Conservation (phyloP, 352 stramenopile species). For the Phytophthora hibernalis region DNA sequence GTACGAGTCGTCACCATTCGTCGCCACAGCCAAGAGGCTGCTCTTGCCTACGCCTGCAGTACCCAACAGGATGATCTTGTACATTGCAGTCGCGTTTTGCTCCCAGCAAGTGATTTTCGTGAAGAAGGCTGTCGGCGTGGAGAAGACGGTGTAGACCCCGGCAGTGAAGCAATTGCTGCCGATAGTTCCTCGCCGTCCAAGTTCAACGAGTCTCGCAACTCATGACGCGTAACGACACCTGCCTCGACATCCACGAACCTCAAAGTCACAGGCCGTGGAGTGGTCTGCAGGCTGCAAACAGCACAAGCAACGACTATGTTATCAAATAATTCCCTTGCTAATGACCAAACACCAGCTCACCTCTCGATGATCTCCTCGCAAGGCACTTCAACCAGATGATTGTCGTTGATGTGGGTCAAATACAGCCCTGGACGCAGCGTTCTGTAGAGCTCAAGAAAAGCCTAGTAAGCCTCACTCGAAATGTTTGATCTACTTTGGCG, state of each 20-base stretch:
- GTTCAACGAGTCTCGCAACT: constrained; percentile 69
- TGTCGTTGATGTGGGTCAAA: constrained; percentile 83
- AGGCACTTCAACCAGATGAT: constrained; percentile 62
- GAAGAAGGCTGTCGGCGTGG: constrained; percentile 28
- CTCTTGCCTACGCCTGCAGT: constrained; percentile 83
- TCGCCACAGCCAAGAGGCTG: constrained; percentile 71
- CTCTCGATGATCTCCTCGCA: constrained; percentile 77
- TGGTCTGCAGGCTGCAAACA: constrained; percentile 53
- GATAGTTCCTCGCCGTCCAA: constrained; percentile 47
- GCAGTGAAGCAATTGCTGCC: constrained; percentile 26
- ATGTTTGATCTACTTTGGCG: neutral
- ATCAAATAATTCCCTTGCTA: neutral
- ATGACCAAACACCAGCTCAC: constrained; percentile 21
- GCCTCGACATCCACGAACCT: constrained; percentile 82
- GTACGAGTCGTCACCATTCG: constrained; percentile 68
- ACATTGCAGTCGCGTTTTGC: constrained; percentile 32
- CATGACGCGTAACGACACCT: constrained; percentile 76
- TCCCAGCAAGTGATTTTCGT: constrained; percentile 5
- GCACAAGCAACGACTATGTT: neutral
- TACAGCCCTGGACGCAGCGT: constrained; percentile 74
- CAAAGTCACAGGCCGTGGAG: constrained; percentile 62
- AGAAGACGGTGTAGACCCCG: constrained; percentile 17
- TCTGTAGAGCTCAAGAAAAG: constrained; percentile 24
- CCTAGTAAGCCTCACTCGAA: neutral
- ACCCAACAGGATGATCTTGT: constrained; percentile 86